Evolutionary conservation across 805 yeast species (phyloP).

Genomic region (Tetrapisispora phaffii): DNA sequence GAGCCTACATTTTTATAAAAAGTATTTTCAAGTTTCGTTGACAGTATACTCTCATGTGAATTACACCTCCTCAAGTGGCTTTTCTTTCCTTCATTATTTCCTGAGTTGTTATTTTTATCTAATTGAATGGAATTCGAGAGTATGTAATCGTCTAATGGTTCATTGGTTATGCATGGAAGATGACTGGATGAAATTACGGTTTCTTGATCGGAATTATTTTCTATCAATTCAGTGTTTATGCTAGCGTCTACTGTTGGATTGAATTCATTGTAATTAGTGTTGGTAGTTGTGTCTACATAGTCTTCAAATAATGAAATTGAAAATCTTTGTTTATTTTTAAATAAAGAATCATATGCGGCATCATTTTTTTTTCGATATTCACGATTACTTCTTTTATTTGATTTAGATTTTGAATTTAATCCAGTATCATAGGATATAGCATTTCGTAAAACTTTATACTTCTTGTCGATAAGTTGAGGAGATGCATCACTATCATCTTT

Average conservation of each 20-base stretch:
- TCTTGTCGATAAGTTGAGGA: slow-evolving; percentile 8
- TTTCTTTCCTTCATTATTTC: background rate
- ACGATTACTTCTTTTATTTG: slow-evolving; percentile 2
- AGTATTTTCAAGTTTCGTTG: slow-evolving; percentile 5
- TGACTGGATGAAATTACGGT: slow-evolving; percentile 18
- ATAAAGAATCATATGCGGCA: slow-evolving; percentile 12
- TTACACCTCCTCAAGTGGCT: slow-evolving; percentile 22
- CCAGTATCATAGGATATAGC: slow-evolving; percentile 25
- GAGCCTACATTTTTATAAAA: background rate
- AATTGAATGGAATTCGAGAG: background rate
- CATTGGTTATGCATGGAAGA: background rate
- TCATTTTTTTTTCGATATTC: slow-evolving; percentile 1
- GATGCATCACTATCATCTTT: slow-evolving; percentile 6
- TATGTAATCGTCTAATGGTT: background rate
- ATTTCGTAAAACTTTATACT: slow-evolving; percentile 8
- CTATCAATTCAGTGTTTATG: background rate
- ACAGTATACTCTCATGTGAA: slow-evolving; percentile 28
- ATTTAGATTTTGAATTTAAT: slow-evolving; percentile 9
- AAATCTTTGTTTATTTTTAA: slow-evolving; percentile 27
- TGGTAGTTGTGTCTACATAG: slow-evolving; percentile 3
- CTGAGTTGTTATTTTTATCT: background rate
- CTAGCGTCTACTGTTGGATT: background rate
- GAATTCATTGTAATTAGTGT: slow-evolving; percentile 2
- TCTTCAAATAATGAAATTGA: slow-evolving; percentile 27
- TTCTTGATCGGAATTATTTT: slow-evolving; percentile 16